Conservation (phyloP, 1,284 basidiomycete species). For the Ustilago crameri region DNA sequence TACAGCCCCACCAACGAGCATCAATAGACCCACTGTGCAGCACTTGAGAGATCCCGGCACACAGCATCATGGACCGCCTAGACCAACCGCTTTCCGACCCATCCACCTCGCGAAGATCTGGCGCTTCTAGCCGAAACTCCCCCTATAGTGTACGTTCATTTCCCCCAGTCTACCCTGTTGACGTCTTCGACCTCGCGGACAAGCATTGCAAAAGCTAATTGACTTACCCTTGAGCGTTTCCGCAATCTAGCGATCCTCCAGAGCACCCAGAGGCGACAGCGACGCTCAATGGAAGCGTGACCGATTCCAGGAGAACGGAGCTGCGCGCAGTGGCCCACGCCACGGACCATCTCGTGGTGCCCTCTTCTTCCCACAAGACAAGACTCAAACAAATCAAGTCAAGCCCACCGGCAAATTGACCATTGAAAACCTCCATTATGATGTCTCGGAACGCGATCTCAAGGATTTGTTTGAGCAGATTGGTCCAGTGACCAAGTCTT, state of each 20-base stretch:
- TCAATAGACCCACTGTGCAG: no score
- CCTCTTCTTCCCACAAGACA: conserved; percentile 39
- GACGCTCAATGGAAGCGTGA: conserved; percentile 44
- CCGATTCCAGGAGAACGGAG: conserved; percentile 12
- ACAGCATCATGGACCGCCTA: conserved; percentile 26
- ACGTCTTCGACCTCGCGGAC: no score
- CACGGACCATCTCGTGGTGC: conserved; percentile 19
- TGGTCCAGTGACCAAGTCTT: conserved; percentile 87
- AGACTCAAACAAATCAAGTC: conserved; percentile 32
- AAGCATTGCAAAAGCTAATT: no score
- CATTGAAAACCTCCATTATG: conserved; percentile 91
- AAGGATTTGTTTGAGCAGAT: conserved; percentile 83
- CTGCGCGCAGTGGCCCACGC: conserved; percentile 13
- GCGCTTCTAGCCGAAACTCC: conserved; percentile 31
- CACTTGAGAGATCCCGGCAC: not conserved
- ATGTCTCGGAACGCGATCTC: conserved; percentile 83
- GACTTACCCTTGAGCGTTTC: no score
- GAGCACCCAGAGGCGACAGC: conserved; percentile 15
- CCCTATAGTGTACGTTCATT: conserved; percentile 34
- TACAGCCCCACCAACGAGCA: no score
- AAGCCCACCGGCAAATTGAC: conserved; percentile 71
- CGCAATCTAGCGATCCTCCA: conserved; percentile 15
- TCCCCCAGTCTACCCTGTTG: no score
- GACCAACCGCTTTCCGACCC: conserved; percentile 27
- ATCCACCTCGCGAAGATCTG: conserved; percentile 14